phyloP scores from a whole-genome alignment of 2,329 filamentous ascomycete species.

The Phyllosticta citribraziliensis region DNA sequence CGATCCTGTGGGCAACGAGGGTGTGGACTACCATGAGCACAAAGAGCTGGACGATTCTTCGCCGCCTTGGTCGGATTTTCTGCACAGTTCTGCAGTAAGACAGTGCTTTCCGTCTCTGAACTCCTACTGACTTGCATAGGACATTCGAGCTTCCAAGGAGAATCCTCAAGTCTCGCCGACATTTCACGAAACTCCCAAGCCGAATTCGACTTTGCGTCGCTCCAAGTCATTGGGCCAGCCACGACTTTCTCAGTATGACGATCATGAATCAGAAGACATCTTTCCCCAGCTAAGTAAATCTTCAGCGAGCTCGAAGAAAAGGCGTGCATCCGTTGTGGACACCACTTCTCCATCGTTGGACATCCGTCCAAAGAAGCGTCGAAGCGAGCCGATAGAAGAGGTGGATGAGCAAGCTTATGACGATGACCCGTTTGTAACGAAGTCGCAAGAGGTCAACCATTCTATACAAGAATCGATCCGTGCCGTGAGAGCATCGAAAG shows the following conservation, averaged over 20 bases:
- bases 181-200: background rate
- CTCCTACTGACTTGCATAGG: too few species aligned
- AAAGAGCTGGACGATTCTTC: slow-evolving; percentile 20
- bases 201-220: background rate
- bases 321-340: background rate
- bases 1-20: slow-evolving; percentile 1
- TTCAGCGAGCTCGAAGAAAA: background rate
- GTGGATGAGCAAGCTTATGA: slow-evolving; percentile 13
- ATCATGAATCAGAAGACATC: background rate
- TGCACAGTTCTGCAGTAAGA: slow-evolving; percentile 9
- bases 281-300: too few species aligned
- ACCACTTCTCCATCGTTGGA: background rate
- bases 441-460: slow-evolving; percentile 7
- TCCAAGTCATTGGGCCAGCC: background rate
- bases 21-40: background rate
- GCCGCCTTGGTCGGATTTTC: slow-evolving; percentile 27
- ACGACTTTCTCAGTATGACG: background rate
- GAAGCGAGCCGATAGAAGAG: background rate
- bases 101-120: too few species aligned
- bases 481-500: background rate
- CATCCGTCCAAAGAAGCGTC: background rate
- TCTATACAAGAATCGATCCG: slow-evolving; percentile 9
- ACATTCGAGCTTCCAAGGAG: too few species aligned
- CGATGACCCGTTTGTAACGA: background rate
- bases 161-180: background rate